Percentiles rank a stretch among this genome's conserved stretches.
phyloP scores from a whole-genome alignment of 306 rosid species.

The Luffa aegyptiaca region DNA sequence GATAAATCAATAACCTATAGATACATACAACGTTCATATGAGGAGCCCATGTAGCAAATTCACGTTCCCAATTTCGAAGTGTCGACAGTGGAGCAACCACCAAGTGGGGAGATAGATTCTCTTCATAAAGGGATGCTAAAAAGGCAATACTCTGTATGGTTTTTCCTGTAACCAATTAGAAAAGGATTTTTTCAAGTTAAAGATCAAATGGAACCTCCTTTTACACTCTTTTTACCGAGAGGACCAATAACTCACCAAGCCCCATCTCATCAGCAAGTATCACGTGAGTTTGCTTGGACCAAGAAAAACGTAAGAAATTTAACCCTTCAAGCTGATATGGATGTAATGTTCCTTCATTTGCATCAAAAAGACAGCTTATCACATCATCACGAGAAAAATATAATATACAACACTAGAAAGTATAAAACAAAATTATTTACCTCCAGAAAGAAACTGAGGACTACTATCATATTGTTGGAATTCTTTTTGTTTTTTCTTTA shows the following conservation, averaged over 20 bases:
- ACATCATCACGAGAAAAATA: neutral
- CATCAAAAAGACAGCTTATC: conserved; percentile 9
- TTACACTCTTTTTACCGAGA: neutral
- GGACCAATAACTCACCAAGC: conserved; percentile 51
- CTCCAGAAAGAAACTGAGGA: conserved; percentile 82
- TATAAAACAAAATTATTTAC: conserved; percentile 22
- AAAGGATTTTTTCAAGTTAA: conserved; percentile 7
- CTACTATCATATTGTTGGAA: conserved; percentile 83
- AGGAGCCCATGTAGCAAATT: conserved; percentile 98
- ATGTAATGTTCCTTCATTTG: conserved; percentile 66
- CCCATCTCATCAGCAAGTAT: conserved; percentile 99
- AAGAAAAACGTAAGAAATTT: conserved; percentile 90
- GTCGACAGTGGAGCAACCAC: conserved; percentile 99
- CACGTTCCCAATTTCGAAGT: conserved; percentile 95
- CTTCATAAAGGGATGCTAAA: conserved; percentile 79
- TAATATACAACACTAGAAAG: conserved; percentile 12
- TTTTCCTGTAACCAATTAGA: conserved; percentile 52
- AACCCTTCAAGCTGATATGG: conserved; percentile 99
- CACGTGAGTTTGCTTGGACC: conserved; percentile 99
- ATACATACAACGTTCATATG: conserved; percentile 92
- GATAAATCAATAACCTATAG: conserved; percentile 3
- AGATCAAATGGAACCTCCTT: neutral
- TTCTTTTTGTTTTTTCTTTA: conserved; percentile 67
- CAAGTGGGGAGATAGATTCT: conserved; percentile 69
- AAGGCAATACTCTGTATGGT: conserved; percentile 98